A percentile compares a stretch with the other conserved stretches of the same genome.
Conservation (phyloP, 23 red algal genomes). For the Gracilaria gracilis region DNA sequence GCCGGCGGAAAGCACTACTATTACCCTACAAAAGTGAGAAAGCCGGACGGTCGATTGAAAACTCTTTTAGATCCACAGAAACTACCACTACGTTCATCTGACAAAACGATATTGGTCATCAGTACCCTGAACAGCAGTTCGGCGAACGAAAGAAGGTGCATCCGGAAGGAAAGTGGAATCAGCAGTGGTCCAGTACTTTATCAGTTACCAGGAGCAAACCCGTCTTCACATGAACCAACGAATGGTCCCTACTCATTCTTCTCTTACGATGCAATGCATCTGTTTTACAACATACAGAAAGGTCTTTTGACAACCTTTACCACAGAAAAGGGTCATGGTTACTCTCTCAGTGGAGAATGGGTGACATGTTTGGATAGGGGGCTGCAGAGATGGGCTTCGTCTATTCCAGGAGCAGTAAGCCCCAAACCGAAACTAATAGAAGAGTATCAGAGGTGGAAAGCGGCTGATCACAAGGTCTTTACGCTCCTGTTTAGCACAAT, state of each 20-base stretch:
- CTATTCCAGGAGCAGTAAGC: too few species aligned
- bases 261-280: constrained; percentile 33
- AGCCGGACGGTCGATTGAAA: not conserved
- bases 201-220: not conserved
- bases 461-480: constrained; percentile 23
- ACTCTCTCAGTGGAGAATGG: not conserved
- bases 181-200: not conserved
- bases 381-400: too few species aligned
- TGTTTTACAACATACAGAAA: constrained; percentile 50
- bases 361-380: constrained; percentile 12
- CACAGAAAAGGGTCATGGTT: not conserved
- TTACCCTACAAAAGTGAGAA: not conserved
- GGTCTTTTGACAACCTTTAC: not conserved
- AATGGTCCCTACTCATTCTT: not conserved
- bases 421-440: too few species aligned
- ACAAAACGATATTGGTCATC: not conserved
- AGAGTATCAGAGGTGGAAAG: constrained; percentile 20
- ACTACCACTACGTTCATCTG: not conserved
- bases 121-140: not conserved
- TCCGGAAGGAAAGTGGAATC: not conserved
- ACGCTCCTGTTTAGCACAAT: not conserved
- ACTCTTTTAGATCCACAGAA: not conserved
- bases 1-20: not conserved
- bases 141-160: too few species aligned
- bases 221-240: not conserved